Conservation (phyloP, 805 yeast species). For the Lipomyces kockii region DNA sequence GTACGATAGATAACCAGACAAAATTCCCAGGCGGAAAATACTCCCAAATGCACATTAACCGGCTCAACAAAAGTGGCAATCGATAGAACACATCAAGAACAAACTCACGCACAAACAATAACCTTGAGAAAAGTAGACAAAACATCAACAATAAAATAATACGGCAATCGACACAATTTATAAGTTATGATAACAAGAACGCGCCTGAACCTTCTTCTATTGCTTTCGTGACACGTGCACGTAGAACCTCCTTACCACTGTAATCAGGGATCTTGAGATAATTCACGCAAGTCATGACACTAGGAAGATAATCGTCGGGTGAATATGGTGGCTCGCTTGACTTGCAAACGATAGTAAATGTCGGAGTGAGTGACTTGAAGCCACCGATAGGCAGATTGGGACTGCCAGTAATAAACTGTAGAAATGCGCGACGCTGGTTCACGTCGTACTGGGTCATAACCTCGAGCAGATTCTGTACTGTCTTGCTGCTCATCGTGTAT, state of each 20-base stretch:
- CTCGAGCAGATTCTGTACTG: conserved; percentile 64
- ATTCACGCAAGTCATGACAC: conserved; percentile 98
- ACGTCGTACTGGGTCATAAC: conserved; percentile 60
- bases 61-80: neutral
- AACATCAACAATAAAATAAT: neutral
- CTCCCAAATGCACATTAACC: neutral
- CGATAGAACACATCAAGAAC: neutral
- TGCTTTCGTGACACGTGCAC: conserved; percentile 64
- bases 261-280: conserved; percentile 89
- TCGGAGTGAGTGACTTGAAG: conserved; percentile 79
- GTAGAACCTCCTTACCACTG: conserved; percentile 64
- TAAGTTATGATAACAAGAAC: conserved; percentile 25
- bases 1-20: conserved; percentile 1
- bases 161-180: neutral
- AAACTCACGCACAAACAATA: neutral
- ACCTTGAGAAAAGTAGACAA: neutral
- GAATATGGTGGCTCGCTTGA: conserved; percentile 66
- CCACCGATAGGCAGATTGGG: conserved; percentile 95
- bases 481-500: conserved; percentile 68
- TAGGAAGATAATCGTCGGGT: conserved; percentile 84
- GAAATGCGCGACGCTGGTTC: conserved; percentile 68
- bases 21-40: neutral
- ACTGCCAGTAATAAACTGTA: conserved; percentile 90
- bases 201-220: conserved; percentile 81
- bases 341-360: conserved; percentile 83